Percentiles rank a stretch among this genome's conserved stretches.
Evolutionary conservation across 345 rosid species (phyloP).

Genomic region (Citrus unshiu): DNA sequence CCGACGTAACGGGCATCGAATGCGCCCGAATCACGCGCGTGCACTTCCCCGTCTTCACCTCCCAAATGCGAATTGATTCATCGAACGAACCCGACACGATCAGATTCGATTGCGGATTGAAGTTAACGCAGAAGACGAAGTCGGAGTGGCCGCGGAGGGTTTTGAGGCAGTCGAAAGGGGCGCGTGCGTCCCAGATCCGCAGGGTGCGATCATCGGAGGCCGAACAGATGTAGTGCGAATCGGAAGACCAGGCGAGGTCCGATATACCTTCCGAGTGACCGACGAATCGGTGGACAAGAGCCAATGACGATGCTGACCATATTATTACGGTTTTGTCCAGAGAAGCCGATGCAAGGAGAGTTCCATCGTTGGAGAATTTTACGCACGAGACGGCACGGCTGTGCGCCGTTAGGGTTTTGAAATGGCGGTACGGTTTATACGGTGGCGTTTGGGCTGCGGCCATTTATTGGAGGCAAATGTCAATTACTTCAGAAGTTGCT

Average conservation of each 20-base stretch:
- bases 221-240: constrained; percentile 93
- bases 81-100: constrained; percentile 88
- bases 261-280: constrained; percentile 83
- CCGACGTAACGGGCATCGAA: constrained; percentile 74
- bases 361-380: constrained; percentile 87
- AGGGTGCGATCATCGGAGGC: constrained; percentile 90
- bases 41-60: constrained; percentile 83
- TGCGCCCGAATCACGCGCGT: constrained; percentile 63
- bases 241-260: constrained; percentile 94
- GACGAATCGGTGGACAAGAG: constrained; percentile 55
- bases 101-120: constrained; percentile 79
- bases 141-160: constrained; percentile 75
- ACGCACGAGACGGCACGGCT: constrained; percentile 78
- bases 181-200: constrained; percentile 91
- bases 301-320: constrained; percentile 60
- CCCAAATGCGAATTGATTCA: constrained; percentile 89
- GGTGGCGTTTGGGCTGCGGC: constrained; percentile 23
- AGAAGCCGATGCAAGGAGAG: constrained; percentile 82
- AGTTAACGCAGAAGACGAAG: constrained; percentile 86
- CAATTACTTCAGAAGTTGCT: neutral
- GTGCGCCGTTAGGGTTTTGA: constrained; percentile 63
- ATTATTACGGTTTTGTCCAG: constrained; percentile 78
- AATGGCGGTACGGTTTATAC: constrained; percentile 61
- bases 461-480: neutral
- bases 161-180: constrained; percentile 83